Conservation (phyloP, 371 early-diverging fungal genomes). For the Lichtheimia corymbifera region DNA sequence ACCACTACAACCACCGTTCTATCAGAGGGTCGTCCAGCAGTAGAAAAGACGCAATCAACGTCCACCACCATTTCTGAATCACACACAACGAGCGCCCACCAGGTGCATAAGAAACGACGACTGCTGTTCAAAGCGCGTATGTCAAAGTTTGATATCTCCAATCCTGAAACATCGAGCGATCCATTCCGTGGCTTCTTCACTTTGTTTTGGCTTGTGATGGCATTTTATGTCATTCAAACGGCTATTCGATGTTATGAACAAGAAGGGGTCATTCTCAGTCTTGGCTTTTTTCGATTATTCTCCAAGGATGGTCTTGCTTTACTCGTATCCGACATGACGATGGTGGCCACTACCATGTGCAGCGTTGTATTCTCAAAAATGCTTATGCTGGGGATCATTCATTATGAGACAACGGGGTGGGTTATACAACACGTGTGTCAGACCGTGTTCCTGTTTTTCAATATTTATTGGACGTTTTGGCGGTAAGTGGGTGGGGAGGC, state of each 20-base stretch:
- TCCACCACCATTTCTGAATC: not conserved
- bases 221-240: conserved; percentile 73
- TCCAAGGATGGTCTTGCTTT: conserved; percentile 68
- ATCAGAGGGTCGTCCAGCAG: not conserved
- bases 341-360: conserved; percentile 63
- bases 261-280: conserved; percentile 69
- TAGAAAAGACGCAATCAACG: conserved; percentile 1
- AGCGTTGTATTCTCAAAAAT: conserved; percentile 64
- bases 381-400: conserved; percentile 55
- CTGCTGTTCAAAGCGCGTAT: conserved; percentile 41
- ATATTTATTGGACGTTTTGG: conserved; percentile 68
- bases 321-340: conserved; percentile 66
- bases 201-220: conserved; percentile 90
- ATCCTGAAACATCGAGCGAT: conserved; percentile 48
- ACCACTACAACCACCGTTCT: not conserved
- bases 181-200: conserved; percentile 87
- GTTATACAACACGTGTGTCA: conserved; percentile 76
- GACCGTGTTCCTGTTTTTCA: conserved; percentile 59
- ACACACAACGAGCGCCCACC: conserved; percentile 1
- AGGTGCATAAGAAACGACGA: conserved; percentile 24
- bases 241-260: conserved; percentile 66
- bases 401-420: conserved; percentile 54
- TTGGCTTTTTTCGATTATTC: conserved; percentile 61
- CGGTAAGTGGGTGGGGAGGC: conserved; percentile 52
- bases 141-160: conserved; percentile 46